Evolutionary conservation across 495 filamentous ascomycete species (phyloP).

Genomic region (Cladorrhinum samala): DNA sequence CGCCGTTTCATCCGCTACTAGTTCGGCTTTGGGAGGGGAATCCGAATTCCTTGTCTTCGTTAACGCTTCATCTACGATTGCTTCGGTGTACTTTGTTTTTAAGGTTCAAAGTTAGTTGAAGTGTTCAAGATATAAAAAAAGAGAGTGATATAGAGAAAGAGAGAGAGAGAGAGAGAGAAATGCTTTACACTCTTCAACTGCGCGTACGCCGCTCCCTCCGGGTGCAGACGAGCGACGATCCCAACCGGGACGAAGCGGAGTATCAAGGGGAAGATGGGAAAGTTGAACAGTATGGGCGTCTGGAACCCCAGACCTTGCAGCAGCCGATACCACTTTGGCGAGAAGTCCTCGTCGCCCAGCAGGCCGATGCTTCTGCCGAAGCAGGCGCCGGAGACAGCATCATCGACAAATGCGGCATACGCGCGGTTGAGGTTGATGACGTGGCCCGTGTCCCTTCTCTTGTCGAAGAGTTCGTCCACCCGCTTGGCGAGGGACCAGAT

Average conservation of each 20-base stretch:
- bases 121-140: no score
- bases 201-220: not conserved
- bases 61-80: not conserved
- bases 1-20: no score
- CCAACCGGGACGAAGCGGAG: not conserved
- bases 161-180: not conserved
- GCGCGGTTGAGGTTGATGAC: slow-evolving; percentile 1
- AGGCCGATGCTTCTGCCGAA: not conserved
- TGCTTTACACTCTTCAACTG: not conserved
- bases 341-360: not conserved
- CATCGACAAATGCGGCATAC: not conserved
- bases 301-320: not conserved
- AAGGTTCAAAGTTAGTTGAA: no score
- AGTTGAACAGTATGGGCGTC: slow-evolving; percentile 1
- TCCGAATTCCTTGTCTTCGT: no score
- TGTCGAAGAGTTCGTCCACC: not conserved
- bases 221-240: not conserved
- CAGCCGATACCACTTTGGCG: not conserved
- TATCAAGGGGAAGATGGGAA: not conserved
- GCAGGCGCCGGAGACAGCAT: not conserved
- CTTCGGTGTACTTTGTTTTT: not conserved
- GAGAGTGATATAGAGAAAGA: no score
- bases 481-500: not conserved
- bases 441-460: not conserved
- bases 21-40: no score